Evolutionary conservation across 2,329 filamentous ascomycete species (phyloP), one percentile per base, ranked within the genome.

Genomic region (Zymoseptoria crescenta): DNA sequence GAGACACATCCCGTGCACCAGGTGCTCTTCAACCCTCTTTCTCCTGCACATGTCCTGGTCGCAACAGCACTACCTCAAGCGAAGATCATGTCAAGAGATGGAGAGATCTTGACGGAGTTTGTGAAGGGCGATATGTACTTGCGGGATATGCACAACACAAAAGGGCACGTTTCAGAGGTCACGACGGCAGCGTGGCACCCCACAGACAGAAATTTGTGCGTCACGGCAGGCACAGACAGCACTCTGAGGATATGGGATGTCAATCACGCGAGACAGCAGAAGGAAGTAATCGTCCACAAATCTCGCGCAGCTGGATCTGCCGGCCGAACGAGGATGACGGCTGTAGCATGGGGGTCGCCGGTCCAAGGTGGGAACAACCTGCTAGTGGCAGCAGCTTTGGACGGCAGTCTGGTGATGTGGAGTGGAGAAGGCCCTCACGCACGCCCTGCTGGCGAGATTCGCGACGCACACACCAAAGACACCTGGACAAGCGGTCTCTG

Each of bases 121-220:
- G 87, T 91, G 66, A 99, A 99, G 76, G 94, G 94, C 52, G 94
- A 99, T 72, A 97, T 97, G 92, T 99, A 99, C 69, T 77, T 99
- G 65, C 84, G 93, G 57, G 94, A 99, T 73, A 95, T 97, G 88
- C 85, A 96, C 75, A 92, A 97, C 72, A 99, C 94, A 4, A 97
- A 96, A 73, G 94, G 94, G 1, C 94, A 99, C 74, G 86, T 96
- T 56, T 92, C 92, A 3, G 94, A 96, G 74, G 84, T 96, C 49
- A 91, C 91, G 3, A 88, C 87, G 21, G 93, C 90, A 21, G 88
- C 87, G 48, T 99, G 94, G 94, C 90, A 93, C 74, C 94, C 94
- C 0, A 86, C 86, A 2, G 87, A 96, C 72, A 86, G 82, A 69
- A 91, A 96, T 65, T 68, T 92, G 0, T 95, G 91, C 71, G 87